Evolutionary conservation across 2,329 filamentous ascomycete species (phyloP).

Genomic region (Coleophoma cylindrospora): DNA sequence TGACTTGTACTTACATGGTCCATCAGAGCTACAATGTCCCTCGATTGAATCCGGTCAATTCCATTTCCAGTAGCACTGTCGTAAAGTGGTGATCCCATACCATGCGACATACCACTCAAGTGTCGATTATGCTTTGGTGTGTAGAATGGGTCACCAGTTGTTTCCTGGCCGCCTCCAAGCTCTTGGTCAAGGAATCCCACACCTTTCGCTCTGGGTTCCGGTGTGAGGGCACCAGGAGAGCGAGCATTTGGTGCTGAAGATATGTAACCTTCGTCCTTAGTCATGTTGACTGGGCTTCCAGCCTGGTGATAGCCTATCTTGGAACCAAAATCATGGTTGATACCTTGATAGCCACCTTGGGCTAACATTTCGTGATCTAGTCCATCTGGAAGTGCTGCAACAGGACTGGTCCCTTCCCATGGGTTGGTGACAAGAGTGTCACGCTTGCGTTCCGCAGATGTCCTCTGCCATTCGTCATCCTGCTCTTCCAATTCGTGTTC

Average conservation of each 20-base stretch:
- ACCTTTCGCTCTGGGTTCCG: constrained; percentile 36
- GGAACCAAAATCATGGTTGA: constrained; percentile 33
- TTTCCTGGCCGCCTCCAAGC: constrained; percentile 43
- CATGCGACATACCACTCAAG: constrained; percentile 85
- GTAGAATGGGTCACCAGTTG: constrained; percentile 61
- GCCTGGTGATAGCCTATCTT: constrained; percentile 18
- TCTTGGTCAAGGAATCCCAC: constrained; percentile 47
- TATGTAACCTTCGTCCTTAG: constrained; percentile 87
- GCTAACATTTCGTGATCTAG: constrained; percentile 40
- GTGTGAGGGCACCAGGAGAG: constrained; percentile 39
- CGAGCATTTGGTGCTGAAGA: constrained; percentile 61
- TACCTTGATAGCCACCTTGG: constrained; percentile 26
- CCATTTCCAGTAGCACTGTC: constrained; percentile 84
- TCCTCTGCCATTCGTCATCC: constrained; percentile 49
- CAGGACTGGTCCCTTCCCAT: constrained; percentile 59
- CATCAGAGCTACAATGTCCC: constrained; percentile 96
- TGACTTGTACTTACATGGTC: constrained; percentile 64
- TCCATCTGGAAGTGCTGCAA: constrained; percentile 35
- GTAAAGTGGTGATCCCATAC: constrained; percentile 84
- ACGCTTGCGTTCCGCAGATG: constrained; percentile 57
- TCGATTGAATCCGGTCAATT: constrained; percentile 88
- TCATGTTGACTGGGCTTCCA: constrained; percentile 51
- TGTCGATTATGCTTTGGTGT: constrained; percentile 57
- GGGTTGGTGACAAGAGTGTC: constrained; percentile 64
- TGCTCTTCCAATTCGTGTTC: constrained; percentile 46